A percentile compares a stretch with the other conserved stretches of the same genome.
These are phyloP conservation scores for Datisca glomerata DNA, from an alignment of 306 rosid genomes.

Conservation along the genomic window DNA sequence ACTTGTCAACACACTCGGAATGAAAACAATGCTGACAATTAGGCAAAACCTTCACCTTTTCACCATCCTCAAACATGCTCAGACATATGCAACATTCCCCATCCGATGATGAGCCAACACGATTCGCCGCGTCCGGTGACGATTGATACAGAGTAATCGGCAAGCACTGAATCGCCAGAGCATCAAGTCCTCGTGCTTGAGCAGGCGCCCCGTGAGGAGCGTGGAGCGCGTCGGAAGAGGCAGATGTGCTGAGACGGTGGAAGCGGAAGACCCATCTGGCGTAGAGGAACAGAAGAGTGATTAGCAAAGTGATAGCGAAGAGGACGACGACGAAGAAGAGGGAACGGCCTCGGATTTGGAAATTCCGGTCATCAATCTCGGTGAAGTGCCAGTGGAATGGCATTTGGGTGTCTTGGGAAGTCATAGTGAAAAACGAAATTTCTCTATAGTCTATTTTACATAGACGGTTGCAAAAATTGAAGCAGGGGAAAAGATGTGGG, in stretches of 20 bases:
- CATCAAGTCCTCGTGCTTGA: constrained; percentile 50
- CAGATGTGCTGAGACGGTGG: constrained; percentile 10
- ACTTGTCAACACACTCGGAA: constrained; percentile 66
- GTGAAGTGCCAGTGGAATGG: constrained; percentile 48
- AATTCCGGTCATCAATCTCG: constrained; percentile 42
- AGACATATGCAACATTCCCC: constrained; percentile 78
- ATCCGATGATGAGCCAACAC: neutral
- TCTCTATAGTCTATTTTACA: too few relatives aligned
- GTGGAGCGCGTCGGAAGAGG: constrained; percentile 13
- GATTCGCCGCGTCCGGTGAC: neutral
- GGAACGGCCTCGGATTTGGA: constrained; percentile 53
- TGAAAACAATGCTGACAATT: constrained; percentile 57
- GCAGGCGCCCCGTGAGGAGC: constrained; percentile 7
- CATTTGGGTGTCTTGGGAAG: constrained; percentile 20
- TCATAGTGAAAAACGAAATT: neutral
- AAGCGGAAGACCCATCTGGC: constrained; percentile 66
- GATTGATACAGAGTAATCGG: constrained; percentile 44
- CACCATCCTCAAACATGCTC: constrained; percentile 50
- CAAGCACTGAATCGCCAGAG: constrained; percentile 21
- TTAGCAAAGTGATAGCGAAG: constrained; percentile 41
- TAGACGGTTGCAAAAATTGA: too few relatives aligned
- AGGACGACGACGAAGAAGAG: constrained; percentile 50
- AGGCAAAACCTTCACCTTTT: constrained; percentile 72
- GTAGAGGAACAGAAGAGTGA: constrained; percentile 50
- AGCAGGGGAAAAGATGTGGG: too few relatives aligned